Base-by-base conservation (phyloP, 192 early-diverging fungal genomes). In the Linnemannia hyalina region DNA sequence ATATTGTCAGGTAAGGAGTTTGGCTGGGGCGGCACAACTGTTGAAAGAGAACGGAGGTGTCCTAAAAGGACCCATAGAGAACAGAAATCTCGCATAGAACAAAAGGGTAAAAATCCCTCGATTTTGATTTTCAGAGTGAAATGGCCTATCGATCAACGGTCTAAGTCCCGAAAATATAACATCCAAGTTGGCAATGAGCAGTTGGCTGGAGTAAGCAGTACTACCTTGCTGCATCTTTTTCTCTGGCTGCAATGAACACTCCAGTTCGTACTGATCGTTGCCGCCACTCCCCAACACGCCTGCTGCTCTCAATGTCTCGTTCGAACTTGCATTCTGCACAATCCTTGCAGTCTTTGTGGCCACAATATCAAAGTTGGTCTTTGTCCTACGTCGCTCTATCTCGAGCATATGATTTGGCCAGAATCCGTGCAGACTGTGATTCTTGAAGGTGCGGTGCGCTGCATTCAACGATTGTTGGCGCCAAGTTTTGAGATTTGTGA, bases 1-100 rank as follows among this genome's bases (percentile, higher is more conserved):
- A 77, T 47, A 71, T 78, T 54, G 77, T 70, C 77, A 71, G 69
- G 68, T 71, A 69, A 49, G 69, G 69, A 77, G 75, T 76, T 76
- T 70, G 76, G 68, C 63, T 70, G 3, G 76, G 44, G 68, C 46
- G 76, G 68, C 68, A 70, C 76, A 70, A 70, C 76, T 77, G 68
- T 70, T 35, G 1, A 35, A 35, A 35, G 35, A 1, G 0, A 35
- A 35, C 35, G 35, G 35, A 35, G 35, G 35, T 70, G 69, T 44
- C 76, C 76, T 70, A 70, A 38, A 13, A 46, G 76, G 63, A 68
- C 68, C 57, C 77, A 78, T 23, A 70, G 32, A 78, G 69, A 54
- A 78, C 69, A 77, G 63, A 77, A 77, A 77, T 77, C 76, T 76
- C 75, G 57, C 6, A 57, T 63, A 76, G 41, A 6, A 42, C 41